Conservation (phyloP, 192 early-diverging fungal genomes). For the Anaeromyces robustus region DNA sequence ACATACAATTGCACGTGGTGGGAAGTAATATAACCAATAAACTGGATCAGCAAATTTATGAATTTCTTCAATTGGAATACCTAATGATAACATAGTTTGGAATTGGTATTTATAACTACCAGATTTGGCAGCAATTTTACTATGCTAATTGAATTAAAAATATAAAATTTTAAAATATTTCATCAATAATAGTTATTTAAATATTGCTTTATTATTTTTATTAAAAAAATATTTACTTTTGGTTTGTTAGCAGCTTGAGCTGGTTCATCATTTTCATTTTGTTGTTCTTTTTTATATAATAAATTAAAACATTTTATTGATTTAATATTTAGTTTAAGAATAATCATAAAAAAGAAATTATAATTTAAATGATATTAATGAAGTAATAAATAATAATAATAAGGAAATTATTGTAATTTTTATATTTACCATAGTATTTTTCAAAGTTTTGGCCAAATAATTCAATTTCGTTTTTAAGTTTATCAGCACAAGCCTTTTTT, state of each 20-base stretch:
- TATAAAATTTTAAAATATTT: neutral
- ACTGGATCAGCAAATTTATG: slow-evolving; percentile 77
- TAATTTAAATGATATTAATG: too few species aligned
- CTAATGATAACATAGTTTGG: slow-evolving; percentile 86
- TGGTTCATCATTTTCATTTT: slow-evolving; percentile 16
- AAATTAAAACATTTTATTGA: neutral
- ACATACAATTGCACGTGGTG: slow-evolving; percentile 55
- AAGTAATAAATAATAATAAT: too few species aligned
- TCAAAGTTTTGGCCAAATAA: slow-evolving; percentile 68
- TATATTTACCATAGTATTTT: slow-evolving; percentile 13
- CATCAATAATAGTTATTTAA: too few species aligned
- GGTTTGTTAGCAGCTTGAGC: slow-evolving; percentile 18
- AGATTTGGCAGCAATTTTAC: slow-evolving; percentile 79
- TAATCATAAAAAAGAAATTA: too few species aligned
- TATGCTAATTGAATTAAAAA: slow-evolving; percentile 20
- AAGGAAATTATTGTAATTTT: too few species aligned
- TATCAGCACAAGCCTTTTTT: slow-evolving; percentile 67
- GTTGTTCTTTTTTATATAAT: slow-evolving; percentile 17
- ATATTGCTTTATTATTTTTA: too few species aligned
- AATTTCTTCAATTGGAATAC: slow-evolving; percentile 75
- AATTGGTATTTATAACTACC: slow-evolving; percentile 80
- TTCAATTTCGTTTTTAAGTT: slow-evolving; percentile 64
- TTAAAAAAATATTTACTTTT: too few species aligned
- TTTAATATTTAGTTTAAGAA: too few species aligned
- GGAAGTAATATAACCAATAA: slow-evolving; percentile 91